Base-by-base conservation (phyloP, 2,329 filamentous ascomycete species). In the Cladosporium sp. region DNA sequence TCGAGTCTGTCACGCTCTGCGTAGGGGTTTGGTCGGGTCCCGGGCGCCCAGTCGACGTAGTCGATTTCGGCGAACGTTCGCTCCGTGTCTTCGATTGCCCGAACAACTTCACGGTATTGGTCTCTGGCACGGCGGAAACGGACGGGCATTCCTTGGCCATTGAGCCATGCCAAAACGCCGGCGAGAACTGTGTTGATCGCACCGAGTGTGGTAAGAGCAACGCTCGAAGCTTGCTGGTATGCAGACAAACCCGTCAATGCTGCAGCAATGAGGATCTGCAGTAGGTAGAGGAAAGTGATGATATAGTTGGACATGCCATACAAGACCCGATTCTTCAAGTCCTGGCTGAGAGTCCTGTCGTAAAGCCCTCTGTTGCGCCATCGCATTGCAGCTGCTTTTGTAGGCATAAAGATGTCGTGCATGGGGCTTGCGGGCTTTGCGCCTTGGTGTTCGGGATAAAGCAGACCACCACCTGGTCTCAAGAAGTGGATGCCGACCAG, bases 191-290 rank as follows among this genome's bases (percentile, higher is more conserved):
- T 61, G 35, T 62, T 62, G 32, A 61, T 57, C 2, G 56, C 61
- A 28, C 61, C 59, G 4, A 62, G 57, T 3, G 45, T 47, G 4
- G 59, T 62, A 6, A 62, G 45, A 6, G 49, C 36, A 4, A 59
- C 58, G 12, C 17, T 45, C 1, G 52, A 51, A 10, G 42, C 13
- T 35, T 54, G 40, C 34, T 57, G 34, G 42, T 59, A 62, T 1
- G 56, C 60, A 2, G 57, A 61, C 3, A 61, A 34, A n/a, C 58
- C 61, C 4, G 61, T 61, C 32, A 62, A 53, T 1, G 57, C 57
- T 1, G 61, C 61, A 7, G 61, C 61, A n/a, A 62, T 47, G 22
- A 62, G 36, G 47, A 62, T 58, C 24, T 62, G 61, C 5, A 61
- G 25, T 7, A 62, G 35, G 44, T 60, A 62, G 34, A 61, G 49